phyloP scores from a whole-genome alignment of 164 flowering plant genomes.

The Magnolia sinica region DNA sequence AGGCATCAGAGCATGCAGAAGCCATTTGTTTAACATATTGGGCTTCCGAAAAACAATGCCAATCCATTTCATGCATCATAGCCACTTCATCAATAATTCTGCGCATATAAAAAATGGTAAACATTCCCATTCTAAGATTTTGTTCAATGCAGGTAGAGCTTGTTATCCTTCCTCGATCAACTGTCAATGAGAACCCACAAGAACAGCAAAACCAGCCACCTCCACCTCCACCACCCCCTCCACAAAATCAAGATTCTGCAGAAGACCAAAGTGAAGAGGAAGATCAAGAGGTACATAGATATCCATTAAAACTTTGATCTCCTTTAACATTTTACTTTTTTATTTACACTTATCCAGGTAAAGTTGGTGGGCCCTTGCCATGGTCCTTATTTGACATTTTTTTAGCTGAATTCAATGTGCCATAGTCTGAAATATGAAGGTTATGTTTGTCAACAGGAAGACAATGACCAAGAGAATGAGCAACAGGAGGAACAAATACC shows the following conservation, averaged over 20 bases:
- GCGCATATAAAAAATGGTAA: not conserved
- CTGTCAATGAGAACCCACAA: conserved; percentile 68
- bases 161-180: conserved; percentile 93
- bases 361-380: no score
- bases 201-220: conserved; percentile 90
- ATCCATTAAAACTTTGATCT: conserved; percentile 11
- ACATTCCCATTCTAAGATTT: not conserved
- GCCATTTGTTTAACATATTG: no score
- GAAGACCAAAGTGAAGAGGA: conserved; percentile 82
- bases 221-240: conserved; percentile 93
- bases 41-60: no score
- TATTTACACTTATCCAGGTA: not conserved
- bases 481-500: conserved; percentile 87
- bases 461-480: conserved; percentile 75
- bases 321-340: not conserved
- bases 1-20: no score
- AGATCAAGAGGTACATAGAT: conserved; percentile 54
- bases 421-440: not conserved
- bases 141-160: conserved; percentile 67
- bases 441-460: conserved; percentile 47
- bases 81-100: no score
- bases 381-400: no score
- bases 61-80: no score
- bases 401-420: not conserved
- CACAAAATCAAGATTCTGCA: conserved; percentile 73